Base-by-base conservation (phyloP, 257 asterid species). In the Solanum bulbocastanum region DNA sequence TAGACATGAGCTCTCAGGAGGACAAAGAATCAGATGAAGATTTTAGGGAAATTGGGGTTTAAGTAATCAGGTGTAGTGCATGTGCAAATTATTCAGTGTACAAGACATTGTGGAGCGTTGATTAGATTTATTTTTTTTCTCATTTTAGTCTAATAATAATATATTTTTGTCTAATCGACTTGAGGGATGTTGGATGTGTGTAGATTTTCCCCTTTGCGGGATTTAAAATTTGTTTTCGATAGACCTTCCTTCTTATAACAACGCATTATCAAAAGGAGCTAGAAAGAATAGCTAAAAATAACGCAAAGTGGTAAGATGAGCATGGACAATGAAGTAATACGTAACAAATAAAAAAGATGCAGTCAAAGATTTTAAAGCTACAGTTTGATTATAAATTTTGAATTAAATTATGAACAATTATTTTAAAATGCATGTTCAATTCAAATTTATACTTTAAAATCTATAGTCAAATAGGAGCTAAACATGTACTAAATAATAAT, bases 211-310 rank as follows among this genome's bases (percentile, higher is more conserved):
- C 62, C 10, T 56, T 56, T 18, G 0, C 1, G 4, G 4, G 0
- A 56, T 58, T 8, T 2, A 18, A 18, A 15, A 18, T 0, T 56
- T 58, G 2, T 58, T 58, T 58, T 58, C 1, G 0, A 58, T 20
- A 20, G 25, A 20, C 27, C 4, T 58, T 7, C 0, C n/a, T 8
- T 1, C 0, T 0, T 56, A 2, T 56, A 56, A 56, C 25, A 0
- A 56, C 0, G 25, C 65, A 56, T 56, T 7, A 56, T 56, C 25
- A 56, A 20, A 62, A 62, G 0, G 1, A n/a, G 7, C 32, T 23
- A n/a, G 30, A 62, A n/a, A n/a, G 1, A 10, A n/a, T 22, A 20
- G 65, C 1, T 22, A 23, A 60, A 60, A 60, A 23, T 60, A 60
- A 23, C 1, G 1, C 15, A 60, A 60, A 60, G 6, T 23, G 69